Base-by-base conservation (phyloP, 2,329 filamentous ascomycete species). In the Zasmidium cellare region DNA sequence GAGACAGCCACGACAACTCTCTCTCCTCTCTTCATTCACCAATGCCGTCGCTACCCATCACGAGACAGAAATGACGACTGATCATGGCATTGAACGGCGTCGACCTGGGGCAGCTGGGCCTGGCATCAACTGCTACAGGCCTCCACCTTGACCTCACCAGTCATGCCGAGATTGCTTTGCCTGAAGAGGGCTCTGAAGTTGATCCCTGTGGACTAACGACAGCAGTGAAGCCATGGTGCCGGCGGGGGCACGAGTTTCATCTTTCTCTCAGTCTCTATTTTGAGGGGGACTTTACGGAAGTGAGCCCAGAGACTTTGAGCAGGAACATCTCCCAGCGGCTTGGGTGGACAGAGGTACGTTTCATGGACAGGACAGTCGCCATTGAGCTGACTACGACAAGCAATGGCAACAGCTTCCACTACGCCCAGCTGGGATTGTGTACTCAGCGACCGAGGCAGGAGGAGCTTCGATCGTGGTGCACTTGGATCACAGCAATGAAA, bases 161-260 rank as follows among this genome's bases (percentile, higher is more conserved):
- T 56, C 44, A 20, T 18, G 61, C 59, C 9, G 55, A 62, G 47
- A 45, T 70, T 61, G 58, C 61, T 60, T 55, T 64, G 41, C 62
- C 61, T 46, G 56, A 55, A n/a, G 48, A 60, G 47, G 58, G 63
- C 22, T 22, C 46, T 62, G 49, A 54, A 14, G 25, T 24, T 46
- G 44, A 25, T 48, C 46, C 55, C 3, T 22, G 35, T 18, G 45
- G 28, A 52, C 55, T 65, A 41, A 58, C 51, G 12, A 45, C 3
- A 2, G 50, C 55, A 55, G 48, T 46, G 52, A 44, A 23, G 14
- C 53, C 59, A 18, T 78, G 74, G 73, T 66, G 75, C n/a, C 56
- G 59, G 20, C 68, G 71, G 14, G 72, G 68, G 7, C 64, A 67
- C 38, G 68, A 66, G 16, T 68, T 77, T 60, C 66, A 69, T 19